These are phyloP conservation scores for Camelina hispida DNA, from an alignment of 345 rosid species.

Conservation along the genomic window DNA sequence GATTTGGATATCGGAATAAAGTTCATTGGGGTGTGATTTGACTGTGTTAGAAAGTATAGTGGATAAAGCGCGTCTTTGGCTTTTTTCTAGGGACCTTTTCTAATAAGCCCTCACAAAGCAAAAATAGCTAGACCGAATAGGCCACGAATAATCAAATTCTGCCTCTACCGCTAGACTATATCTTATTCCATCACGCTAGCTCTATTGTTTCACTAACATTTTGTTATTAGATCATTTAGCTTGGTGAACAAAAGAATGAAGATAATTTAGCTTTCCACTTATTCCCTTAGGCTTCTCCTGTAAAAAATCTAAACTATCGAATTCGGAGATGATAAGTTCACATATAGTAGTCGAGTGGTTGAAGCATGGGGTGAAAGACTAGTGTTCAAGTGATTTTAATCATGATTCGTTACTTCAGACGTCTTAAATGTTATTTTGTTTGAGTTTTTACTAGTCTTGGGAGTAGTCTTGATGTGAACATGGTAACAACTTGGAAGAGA, in stretches of 20 bases:
- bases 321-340: neutral
- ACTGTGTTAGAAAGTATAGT: neutral
- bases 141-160: neutral
- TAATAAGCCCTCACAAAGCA: neutral
- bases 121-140: neutral
- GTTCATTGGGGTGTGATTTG: neutral
- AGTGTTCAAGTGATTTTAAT: neutral
- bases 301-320: neutral
- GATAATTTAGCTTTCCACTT: neutral
- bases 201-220: neutral
- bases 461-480: neutral
- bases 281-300: neutral
- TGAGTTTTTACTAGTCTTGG: no score
- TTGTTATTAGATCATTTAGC: no score
- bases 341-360: neutral
- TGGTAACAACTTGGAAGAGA: neutral
- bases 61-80: neutral
- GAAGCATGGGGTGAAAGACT: neutral
- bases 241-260: no score
- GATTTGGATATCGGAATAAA: neutral
- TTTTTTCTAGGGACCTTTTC: slow-evolving; percentile 3
- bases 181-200: neutral
- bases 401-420: neutral
- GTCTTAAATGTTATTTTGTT: neutral
- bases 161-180: neutral